phyloP scores from a whole-genome alignment of 768 basidiomycete genomes.

The Pluteus cervinus region DNA sequence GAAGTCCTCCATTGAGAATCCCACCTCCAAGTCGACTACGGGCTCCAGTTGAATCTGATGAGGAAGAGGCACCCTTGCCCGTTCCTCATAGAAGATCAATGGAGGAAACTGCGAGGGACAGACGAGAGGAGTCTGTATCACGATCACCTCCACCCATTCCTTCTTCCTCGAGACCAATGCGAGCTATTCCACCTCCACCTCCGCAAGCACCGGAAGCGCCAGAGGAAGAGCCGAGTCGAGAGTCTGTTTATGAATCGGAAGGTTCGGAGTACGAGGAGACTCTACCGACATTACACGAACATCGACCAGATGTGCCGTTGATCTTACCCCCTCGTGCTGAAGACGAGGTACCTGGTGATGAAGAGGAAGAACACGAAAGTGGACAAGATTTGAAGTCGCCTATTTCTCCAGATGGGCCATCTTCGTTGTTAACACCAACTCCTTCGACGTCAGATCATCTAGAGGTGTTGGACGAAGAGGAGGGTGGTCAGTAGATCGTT shows the following conservation, averaged over 20 bases:
- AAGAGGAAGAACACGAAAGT: conserved; percentile 8
- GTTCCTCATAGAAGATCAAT: conserved; percentile 8
- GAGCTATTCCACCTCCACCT: conserved; percentile 8
- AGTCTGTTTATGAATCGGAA: conserved; percentile 16
- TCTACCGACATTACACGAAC: too few species aligned
- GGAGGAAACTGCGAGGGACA: too few species aligned
- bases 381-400: conserved; percentile 11
- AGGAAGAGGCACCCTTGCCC: conserved; percentile 6
- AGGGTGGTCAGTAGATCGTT: conserved; percentile 43
- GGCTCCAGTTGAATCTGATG: conserved; percentile 4
- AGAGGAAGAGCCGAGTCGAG: conserved; percentile 19
- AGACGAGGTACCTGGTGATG: not conserved
- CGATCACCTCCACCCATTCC: conserved; percentile 10
- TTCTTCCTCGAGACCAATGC: not conserved
- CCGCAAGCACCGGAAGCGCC: not conserved
- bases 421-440: conserved; percentile 19
- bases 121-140: too few species aligned
- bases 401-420: conserved; percentile 10
- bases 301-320: conserved; percentile 13
- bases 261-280: conserved; percentile 7
- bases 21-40: too few species aligned
- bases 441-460: conserved; percentile 19
- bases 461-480: conserved; percentile 55
- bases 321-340: conserved; percentile 15
- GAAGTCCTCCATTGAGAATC: too few species aligned